Conservation (phyloP, 306 rosid species). For the Chamaecrista fasciculata region DNA sequence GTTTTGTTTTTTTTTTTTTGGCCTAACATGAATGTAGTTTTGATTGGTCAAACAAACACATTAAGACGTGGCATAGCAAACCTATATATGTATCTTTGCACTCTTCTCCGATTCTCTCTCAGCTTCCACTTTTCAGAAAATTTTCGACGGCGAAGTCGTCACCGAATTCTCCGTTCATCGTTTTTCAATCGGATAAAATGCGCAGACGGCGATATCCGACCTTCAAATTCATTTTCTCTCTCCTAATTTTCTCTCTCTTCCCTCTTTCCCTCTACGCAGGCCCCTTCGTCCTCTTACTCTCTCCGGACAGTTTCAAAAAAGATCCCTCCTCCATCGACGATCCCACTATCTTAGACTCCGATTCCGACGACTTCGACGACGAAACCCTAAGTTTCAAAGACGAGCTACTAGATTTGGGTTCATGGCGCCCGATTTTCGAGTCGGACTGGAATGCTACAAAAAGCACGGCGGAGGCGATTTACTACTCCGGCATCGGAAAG, state of each 20-base stretch:
- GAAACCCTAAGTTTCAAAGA: constrained; percentile 57
- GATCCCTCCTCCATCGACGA: constrained; percentile 38
- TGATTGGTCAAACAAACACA: too few species aligned
- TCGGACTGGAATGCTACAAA: constrained; percentile 39
- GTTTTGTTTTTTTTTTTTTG: too few species aligned
- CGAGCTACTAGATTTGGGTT: constrained; percentile 88
- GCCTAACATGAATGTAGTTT: too few species aligned
- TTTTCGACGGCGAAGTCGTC: background rate
- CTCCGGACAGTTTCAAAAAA: constrained; percentile 72
- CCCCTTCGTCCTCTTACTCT: constrained; percentile 62
- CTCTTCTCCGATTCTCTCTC: background rate
- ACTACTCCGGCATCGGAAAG: constrained; percentile 59
- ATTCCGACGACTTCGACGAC: constrained; percentile 74
- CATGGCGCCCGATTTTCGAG: constrained; percentile 93
- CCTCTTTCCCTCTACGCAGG: constrained; percentile 46
- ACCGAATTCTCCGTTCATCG: background rate
- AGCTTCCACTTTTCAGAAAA: background rate
- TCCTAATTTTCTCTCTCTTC: constrained; percentile 45
- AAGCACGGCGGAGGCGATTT: constrained; percentile 34
- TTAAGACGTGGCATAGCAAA: too few species aligned
- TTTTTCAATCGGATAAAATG: background rate
- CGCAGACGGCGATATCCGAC: constrained; percentile 30
- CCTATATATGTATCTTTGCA: too few species aligned
- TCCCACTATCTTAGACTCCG: constrained; percentile 45
- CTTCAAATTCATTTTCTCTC: constrained; percentile 32